Evolutionary conservation across 176 grass and related monocot species (phyloP).

Genomic region (Avena atlantica): DNA sequence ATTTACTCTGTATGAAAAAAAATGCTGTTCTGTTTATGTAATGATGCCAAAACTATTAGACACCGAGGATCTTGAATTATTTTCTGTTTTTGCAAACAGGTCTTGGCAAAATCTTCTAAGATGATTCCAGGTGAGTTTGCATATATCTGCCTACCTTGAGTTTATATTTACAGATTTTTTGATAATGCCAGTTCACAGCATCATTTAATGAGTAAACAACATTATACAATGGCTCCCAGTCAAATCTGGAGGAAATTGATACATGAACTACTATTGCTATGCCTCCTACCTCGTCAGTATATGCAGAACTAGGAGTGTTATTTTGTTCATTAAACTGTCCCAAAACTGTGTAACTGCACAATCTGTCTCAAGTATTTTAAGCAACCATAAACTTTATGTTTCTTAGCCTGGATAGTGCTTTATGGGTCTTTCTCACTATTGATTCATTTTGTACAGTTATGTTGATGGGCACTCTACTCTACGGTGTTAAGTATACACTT

Average conservation of each 20-base stretch:
- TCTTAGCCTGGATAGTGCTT: not conserved
- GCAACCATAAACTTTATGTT: not conserved
- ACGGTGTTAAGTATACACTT: conserved; percentile 96
- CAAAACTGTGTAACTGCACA: too few species aligned
- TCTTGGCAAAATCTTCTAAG: conserved; percentile 96
- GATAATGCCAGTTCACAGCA: not conserved
- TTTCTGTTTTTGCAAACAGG: conserved; percentile 60
- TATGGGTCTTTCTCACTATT: conserved; percentile 11
- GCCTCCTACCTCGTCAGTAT: not conserved
- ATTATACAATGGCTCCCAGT: not conserved
- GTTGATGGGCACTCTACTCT: conserved; percentile 91
- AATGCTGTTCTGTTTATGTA: not conserved
- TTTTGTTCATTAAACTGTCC: not conserved
- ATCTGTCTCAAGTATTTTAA: too few species aligned
- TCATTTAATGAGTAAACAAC: not conserved
- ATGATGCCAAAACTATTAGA: not conserved
- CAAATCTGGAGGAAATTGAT: not conserved
- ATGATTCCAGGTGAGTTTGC: conserved; percentile 94
- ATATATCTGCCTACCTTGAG: not conserved
- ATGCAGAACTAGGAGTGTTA: not conserved
- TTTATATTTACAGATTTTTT: not conserved
- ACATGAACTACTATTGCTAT: conserved; percentile 2
- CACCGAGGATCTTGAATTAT: not conserved
- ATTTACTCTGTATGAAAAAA: not conserved
- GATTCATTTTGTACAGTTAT: conserved; percentile 65